Percentiles rank a stretch among this genome's conserved stretches.
phyloP scores from a whole-genome alignment of 345 rosid species.

The Lenwebbia sp. region DNA sequence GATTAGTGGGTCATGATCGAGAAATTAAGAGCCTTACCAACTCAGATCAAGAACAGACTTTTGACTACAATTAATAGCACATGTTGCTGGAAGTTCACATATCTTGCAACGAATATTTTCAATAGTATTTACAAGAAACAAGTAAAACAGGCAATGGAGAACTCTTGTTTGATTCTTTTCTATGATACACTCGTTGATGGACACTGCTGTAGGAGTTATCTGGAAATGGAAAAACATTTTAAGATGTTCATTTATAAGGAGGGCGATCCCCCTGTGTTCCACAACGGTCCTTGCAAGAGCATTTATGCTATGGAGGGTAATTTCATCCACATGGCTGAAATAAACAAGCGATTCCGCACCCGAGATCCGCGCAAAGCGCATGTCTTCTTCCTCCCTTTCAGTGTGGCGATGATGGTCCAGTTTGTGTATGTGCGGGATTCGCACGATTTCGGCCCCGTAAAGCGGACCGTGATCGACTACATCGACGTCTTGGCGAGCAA shows the following conservation, averaged over 20 bases:
- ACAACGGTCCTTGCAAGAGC: slow-evolving; percentile 89
- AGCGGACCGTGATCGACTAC: slow-evolving; percentile 58
- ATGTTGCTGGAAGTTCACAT: not conserved
- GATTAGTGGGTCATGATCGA: not conserved
- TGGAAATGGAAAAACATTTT: slow-evolving; percentile 81
- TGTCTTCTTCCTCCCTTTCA: slow-evolving; percentile 65
- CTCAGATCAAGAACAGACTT: not conserved
- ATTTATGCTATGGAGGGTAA: slow-evolving; percentile 88
- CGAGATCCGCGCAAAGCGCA: slow-evolving; percentile 63
- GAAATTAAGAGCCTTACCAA: not conserved
- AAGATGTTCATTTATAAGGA: slow-evolving; percentile 69
- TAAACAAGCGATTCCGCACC: slow-evolving; percentile 34
- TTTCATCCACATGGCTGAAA: slow-evolving; percentile 47
- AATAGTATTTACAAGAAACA: not conserved
- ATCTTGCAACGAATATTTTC: not conserved
- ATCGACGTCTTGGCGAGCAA: slow-evolving; percentile 36
- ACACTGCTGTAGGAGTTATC: slow-evolving; percentile 51
- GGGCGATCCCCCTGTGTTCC: slow-evolving; percentile 85
- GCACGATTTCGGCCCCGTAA: slow-evolving; percentile 54
- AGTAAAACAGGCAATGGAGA: not conserved
- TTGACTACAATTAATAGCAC: not conserved
- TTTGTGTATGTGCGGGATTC: slow-evolving; percentile 59
- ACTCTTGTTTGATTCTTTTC: no score
- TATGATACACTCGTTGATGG: no score
- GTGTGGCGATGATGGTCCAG: slow-evolving; percentile 69